phyloP scores from a whole-genome alignment of 2,329 filamentous ascomycete species.

The Calonectria pseudoturangicola region DNA sequence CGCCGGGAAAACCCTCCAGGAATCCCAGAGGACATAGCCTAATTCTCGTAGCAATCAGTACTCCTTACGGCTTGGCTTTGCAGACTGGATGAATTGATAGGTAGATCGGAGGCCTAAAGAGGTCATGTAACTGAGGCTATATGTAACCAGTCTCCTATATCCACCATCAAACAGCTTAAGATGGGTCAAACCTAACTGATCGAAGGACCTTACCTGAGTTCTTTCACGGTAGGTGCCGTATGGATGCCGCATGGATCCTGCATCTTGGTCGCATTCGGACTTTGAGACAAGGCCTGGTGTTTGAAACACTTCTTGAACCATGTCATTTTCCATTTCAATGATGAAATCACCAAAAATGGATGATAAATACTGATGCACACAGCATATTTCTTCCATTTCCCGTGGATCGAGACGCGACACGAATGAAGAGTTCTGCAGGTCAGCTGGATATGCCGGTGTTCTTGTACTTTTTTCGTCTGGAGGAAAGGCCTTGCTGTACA shows the following conservation, averaged over 20 bases:
- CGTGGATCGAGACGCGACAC: background rate
- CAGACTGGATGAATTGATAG: background rate
- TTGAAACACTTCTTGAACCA: background rate
- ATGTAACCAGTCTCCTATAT: background rate
- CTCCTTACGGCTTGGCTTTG: background rate
- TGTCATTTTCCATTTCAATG: background rate
- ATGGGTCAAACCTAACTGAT: background rate
- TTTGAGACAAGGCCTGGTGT: background rate
- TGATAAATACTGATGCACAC: background rate
- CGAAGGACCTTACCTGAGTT: background rate
- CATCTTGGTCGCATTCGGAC: background rate
- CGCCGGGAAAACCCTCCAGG: background rate
- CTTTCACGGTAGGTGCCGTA: too few relatives aligned
- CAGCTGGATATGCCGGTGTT: background rate
- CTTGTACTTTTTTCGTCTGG: background rate
- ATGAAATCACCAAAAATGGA: background rate
- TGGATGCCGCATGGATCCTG: background rate
- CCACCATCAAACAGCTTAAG: background rate
- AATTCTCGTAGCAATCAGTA: background rate
- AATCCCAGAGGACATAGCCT: slow-evolving; percentile 5
- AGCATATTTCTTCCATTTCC: background rate
- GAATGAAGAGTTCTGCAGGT: background rate
- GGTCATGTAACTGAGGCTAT: background rate
- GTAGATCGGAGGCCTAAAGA: background rate
- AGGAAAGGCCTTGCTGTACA: background rate